A percentile compares a stretch with the other conserved stretches of the same genome.
phyloP scores from a whole-genome alignment of 2,329 filamentous ascomycete species.

The Monilinia aucupariae region DNA sequence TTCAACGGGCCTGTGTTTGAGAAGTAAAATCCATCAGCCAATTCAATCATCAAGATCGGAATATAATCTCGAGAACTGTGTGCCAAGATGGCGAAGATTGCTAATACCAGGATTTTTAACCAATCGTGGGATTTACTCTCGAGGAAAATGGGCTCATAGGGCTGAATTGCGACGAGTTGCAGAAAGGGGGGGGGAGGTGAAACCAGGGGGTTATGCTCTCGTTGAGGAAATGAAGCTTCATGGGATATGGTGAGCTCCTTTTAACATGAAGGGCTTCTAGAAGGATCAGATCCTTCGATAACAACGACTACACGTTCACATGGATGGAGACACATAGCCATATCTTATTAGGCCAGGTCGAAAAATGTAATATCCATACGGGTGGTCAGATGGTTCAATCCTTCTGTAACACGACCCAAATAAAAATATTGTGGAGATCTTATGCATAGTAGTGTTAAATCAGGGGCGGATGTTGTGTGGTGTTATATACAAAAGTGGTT shows the following conservation, averaged over 20 bases:
- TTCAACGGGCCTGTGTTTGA: slow-evolving; percentile 7
- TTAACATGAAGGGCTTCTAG: slow-evolving; percentile 2
- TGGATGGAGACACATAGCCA: not conserved
- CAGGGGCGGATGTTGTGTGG: not conserved
- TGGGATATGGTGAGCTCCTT: not conserved
- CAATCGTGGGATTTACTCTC: not conserved
- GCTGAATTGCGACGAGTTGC: slow-evolving; percentile 16
- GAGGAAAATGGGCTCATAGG: slow-evolving; percentile 13
- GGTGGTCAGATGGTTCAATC: slow-evolving; percentile 13
- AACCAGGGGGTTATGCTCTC: slow-evolving; percentile 3
- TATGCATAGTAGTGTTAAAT: slow-evolving; percentile 1
- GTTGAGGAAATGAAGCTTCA: slow-evolving; percentile 1
- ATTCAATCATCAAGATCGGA: not conserved
- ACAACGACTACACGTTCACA: not conserved
- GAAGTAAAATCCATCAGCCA: slow-evolving; percentile 9
- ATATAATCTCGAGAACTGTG: not conserved
- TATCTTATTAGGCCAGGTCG: not conserved
- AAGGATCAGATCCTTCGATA: slow-evolving; percentile 8
- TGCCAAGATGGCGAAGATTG: slow-evolving; percentile 11
- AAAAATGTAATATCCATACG: not conserved
- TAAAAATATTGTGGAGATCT: slow-evolving; percentile 3
- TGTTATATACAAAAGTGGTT: not conserved
- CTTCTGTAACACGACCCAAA: slow-evolving; percentile 15
- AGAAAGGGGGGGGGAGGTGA: slow-evolving; percentile 9
- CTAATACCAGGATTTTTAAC: not conserved